Conservation (phyloP, 495 filamentous ascomycete species). For the Hypoxylon fuscum region DNA sequence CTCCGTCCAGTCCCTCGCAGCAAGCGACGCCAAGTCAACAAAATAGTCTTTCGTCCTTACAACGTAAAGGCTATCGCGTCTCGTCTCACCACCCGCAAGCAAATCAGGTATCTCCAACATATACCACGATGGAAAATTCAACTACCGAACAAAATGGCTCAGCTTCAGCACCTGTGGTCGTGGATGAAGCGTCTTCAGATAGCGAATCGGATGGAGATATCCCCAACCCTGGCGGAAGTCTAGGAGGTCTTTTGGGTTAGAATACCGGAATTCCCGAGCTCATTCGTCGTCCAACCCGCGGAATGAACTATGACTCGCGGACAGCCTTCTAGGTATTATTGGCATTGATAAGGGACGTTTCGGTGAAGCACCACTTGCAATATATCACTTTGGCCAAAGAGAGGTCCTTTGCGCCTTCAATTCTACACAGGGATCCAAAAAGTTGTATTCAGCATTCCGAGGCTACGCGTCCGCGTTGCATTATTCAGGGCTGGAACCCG, state of each 20-base stretch:
- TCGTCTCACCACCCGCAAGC: conserved; percentile 32
- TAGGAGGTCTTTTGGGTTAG: no score
- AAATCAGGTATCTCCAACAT: conserved; percentile 12
- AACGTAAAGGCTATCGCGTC: conserved; percentile 40
- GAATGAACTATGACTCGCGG: no score
- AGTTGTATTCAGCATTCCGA: no score
- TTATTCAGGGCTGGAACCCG: neutral
- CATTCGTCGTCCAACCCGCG: no score
- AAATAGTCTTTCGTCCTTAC: conserved; percentile 37
- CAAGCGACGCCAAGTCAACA: conserved; percentile 4
- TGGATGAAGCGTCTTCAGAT: conserved; percentile 39
- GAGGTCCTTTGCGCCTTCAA: no score
- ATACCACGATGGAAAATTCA: conserved; percentile 8
- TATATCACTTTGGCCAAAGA: no score
- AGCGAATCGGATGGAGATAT: conserved; percentile 53
- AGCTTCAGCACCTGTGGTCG: conserved; percentile 31
- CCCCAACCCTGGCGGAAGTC: no score
- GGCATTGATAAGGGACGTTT: no score
- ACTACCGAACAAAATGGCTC: conserved; percentile 24
- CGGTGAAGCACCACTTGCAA: no score
- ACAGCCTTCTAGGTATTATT: no score
- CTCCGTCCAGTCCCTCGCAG: conserved; percentile 12
- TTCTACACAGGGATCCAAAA: no score
- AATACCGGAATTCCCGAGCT: no score
- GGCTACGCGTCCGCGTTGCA: neutral